Base-by-base conservation (phyloP, 306 rosid genomes). In the Castanea sativa region DNA sequence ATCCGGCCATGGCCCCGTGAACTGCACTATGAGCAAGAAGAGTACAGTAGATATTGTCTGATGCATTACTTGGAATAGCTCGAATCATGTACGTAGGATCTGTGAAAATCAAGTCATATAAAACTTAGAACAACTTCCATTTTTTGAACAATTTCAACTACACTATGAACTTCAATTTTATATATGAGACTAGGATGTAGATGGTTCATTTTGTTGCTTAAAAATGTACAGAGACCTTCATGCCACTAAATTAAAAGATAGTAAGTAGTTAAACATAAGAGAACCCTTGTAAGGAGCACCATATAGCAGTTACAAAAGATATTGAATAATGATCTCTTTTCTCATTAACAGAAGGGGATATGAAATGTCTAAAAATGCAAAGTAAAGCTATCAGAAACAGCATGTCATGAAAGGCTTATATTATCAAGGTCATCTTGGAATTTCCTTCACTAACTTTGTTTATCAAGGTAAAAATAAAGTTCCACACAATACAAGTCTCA, bases 31-130 rank as follows among this genome's bases (percentile, higher is more conserved):
- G 99, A 75, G 98, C 99, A 83, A 95, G 97, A 83, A 95, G 99
- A 21, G 98, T 95, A 86, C 99, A 91, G 88, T 91, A 92, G 76
- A 95, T 76, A 81, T 91, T 95, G 90, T 95, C 99, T 1, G 96
- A 91, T 73, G 99, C 98, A 85, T 89, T 95, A 85, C 99, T 95
- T 64, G 99, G 99, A 83, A 95, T 84, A 49, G 99, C 99, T 81
- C 98, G 92, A 88, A 94, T 91, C 99, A 94, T 94, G 80, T 92
- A 94, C 19, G 99, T 95, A 38, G 99, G 99, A 89, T 95, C 99
- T 95, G 84, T 71, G 27, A 33, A 64, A 38, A 14, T 55, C 68
- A 56, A 52, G 58, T 69, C 52, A 35, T 64, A 16, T 15, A 30
- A 20, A 29, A 64, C 21, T 64, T 18, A 43, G 16, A 59, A 58